Conservation (phyloP, 1,139 yeast genomes). For the Meyerozyma elateridarum region DNA sequence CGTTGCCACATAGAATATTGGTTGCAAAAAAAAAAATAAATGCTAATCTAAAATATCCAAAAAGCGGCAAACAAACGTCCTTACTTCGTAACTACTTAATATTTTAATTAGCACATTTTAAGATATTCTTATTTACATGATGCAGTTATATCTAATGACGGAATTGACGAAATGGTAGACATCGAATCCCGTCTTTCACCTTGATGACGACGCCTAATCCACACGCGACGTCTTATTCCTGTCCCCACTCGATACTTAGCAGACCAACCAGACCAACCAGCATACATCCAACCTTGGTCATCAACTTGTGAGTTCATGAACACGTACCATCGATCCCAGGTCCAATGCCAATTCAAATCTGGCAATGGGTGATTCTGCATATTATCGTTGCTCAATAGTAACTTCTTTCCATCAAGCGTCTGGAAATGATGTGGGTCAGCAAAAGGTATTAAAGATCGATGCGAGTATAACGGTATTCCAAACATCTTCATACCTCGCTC, state of each 20-base stretch:
- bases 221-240: background rate
- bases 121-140: too few relatives aligned
- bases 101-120: too few relatives aligned
- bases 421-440: slow-evolving; percentile 55
- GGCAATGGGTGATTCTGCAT: slow-evolving; percentile 54
- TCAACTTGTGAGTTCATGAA: slow-evolving; percentile 69
- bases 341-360: slow-evolving; percentile 66
- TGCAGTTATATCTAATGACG: too few relatives aligned
- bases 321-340: slow-evolving; percentile 69
- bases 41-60: too few relatives aligned
- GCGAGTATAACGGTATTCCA: slow-evolving; percentile 60
- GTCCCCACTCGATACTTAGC: slow-evolving; percentile 3
- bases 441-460: slow-evolving; percentile 50
- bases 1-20: too few relatives aligned
- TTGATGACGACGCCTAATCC: slow-evolving; percentile 2
- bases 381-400: slow-evolving; percentile 23
- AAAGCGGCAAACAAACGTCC: too few relatives aligned
- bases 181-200: background rate
- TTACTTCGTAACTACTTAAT: too few relatives aligned
- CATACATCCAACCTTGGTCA: slow-evolving; percentile 74
- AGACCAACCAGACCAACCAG: slow-evolving; percentile 4
- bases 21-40: too few relatives aligned
- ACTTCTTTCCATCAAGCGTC: slow-evolving; percentile 17
- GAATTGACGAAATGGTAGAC: too few relatives aligned
- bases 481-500: slow-evolving; percentile 65